These are phyloP conservation scores for Thelonectria blattea DNA, from an alignment of 2,329 filamentous ascomycete species.

Conservation along the genomic window DNA sequence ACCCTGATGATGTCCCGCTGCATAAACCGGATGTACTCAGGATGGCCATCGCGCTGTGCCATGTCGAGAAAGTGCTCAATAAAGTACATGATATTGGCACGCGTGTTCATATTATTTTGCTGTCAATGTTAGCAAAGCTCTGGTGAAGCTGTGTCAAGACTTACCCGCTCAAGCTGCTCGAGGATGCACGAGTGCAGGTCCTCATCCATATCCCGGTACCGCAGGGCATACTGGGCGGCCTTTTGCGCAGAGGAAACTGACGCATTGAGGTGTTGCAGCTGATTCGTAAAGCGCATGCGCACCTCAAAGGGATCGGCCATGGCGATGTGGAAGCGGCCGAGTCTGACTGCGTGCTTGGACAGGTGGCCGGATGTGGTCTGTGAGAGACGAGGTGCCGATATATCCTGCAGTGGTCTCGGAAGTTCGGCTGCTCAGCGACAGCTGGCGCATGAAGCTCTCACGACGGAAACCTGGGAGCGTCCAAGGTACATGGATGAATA, in stretches of 20 bases:
- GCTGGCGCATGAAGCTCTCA: slow-evolving; percentile 27
- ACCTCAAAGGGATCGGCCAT: slow-evolving; percentile 94
- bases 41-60: slow-evolving; percentile 75
- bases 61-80: slow-evolving; percentile 93
- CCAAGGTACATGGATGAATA: slow-evolving; percentile 25
- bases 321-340: slow-evolving; percentile 21
- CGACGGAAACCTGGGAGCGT: slow-evolving; percentile 19
- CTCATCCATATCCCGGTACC: slow-evolving; percentile 93
- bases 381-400: slow-evolving; percentile 9
- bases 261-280: slow-evolving; percentile 89
- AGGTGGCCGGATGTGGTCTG: not conserved
- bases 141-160: not conserved
- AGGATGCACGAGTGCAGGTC: slow-evolving; percentile 97
- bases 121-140: slow-evolving; percentile 18
- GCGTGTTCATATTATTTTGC: slow-evolving; percentile 92
- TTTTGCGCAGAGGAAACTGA: slow-evolving; percentile 89
- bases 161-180: slow-evolving; percentile 86
- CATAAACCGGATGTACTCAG: slow-evolving; percentile 91
- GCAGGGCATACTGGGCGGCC: slow-evolving; percentile 92
- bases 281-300: slow-evolving; percentile 92
- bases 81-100: slow-evolving; percentile 99
- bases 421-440: slow-evolving; percentile 21
- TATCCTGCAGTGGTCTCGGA: slow-evolving; percentile 16
- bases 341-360: not conserved
- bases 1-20: slow-evolving; percentile 90